A percentile compares a stretch with the other conserved stretches of the same genome.
Conservation (phyloP, 495 filamentous ascomycete genomes). For the Daldinia childiae region DNA sequence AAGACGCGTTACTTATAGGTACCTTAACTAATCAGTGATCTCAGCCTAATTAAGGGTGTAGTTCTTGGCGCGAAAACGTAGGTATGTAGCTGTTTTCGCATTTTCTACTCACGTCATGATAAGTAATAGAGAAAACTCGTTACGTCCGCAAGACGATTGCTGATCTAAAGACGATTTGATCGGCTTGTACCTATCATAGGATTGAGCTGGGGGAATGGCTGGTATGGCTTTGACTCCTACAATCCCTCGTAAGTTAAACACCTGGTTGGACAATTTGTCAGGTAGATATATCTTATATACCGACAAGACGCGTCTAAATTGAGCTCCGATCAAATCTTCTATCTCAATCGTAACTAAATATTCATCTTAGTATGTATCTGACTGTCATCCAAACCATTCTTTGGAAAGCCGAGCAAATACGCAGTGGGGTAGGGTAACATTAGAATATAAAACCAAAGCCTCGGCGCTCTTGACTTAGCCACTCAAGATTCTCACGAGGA, state of each 20-base stretch:
- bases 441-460: constrained; percentile 4
- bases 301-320: not conserved
- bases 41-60: not conserved
- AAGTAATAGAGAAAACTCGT: too few relatives aligned
- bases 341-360: not conserved
- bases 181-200: not conserved
- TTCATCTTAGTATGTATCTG: not conserved
- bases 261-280: too few relatives aligned
- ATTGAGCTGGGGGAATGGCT: not conserved
- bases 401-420: not conserved
- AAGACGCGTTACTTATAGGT: too few relatives aligned
- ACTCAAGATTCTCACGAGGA: not conserved
- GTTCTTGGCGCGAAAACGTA: not conserved
- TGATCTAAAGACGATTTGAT: not conserved
- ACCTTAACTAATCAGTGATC: not conserved
- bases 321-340: not conserved
- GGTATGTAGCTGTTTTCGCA: too few relatives aligned
- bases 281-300: too few relatives aligned
- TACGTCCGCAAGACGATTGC: not conserved
- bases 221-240: not conserved
- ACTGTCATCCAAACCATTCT: not conserved
- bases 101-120: too few relatives aligned
- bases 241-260: not conserved
- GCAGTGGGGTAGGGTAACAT: constrained; percentile 20
- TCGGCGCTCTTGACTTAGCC: constrained; percentile 20